phyloP scores from a whole-genome alignment of 495 filamentous ascomycete species.

The Chaetomium cochliodes region DNA sequence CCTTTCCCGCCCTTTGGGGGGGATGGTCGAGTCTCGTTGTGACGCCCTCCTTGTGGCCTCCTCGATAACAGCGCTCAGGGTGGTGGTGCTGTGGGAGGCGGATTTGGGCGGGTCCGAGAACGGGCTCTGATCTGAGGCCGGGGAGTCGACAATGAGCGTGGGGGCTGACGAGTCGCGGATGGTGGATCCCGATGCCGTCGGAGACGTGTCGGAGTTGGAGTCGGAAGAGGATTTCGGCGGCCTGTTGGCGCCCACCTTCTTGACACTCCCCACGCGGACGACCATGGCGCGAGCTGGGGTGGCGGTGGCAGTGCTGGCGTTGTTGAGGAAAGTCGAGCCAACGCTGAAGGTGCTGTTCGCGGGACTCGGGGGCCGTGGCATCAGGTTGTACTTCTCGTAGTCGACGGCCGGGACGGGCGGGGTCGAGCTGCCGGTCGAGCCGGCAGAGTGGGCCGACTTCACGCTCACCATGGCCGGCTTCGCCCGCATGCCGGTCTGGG shows the following conservation, averaged over 20 bases:
- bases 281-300: slow-evolving; percentile 54
- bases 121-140: slow-evolving; percentile 52
- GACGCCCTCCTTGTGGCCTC: slow-evolving; percentile 48
- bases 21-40: slow-evolving; percentile 34
- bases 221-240: slow-evolving; percentile 16
- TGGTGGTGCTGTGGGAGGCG: slow-evolving; percentile 41
- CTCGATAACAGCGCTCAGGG: slow-evolving; percentile 55
- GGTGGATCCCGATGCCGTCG: slow-evolving; percentile 26
- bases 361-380: slow-evolving; percentile 48
- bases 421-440: slow-evolving; percentile 46
- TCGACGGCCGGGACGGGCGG: slow-evolving; percentile 57
- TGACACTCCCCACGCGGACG: slow-evolving; percentile 52
- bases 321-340: slow-evolving; percentile 64
- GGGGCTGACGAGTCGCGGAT: slow-evolving; percentile 39
- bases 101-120: slow-evolving; percentile 56
- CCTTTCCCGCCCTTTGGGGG: slow-evolving; percentile 38
- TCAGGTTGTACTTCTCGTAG: slow-evolving; percentile 48
- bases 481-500: slow-evolving; percentile 77
- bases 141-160: slow-evolving; percentile 53
- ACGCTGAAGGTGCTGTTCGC: slow-evolving; percentile 58
- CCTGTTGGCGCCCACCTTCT: slow-evolving; percentile 41
- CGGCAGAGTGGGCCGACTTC: slow-evolving; percentile 57
- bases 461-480: slow-evolving; percentile 91
- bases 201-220: slow-evolving; percentile 32
- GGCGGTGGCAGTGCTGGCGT: slow-evolving; percentile 53